These are phyloP conservation scores for Curvularia sp. DNA, from an alignment of 2,329 filamentous ascomycete species.

Conservation along the genomic window DNA sequence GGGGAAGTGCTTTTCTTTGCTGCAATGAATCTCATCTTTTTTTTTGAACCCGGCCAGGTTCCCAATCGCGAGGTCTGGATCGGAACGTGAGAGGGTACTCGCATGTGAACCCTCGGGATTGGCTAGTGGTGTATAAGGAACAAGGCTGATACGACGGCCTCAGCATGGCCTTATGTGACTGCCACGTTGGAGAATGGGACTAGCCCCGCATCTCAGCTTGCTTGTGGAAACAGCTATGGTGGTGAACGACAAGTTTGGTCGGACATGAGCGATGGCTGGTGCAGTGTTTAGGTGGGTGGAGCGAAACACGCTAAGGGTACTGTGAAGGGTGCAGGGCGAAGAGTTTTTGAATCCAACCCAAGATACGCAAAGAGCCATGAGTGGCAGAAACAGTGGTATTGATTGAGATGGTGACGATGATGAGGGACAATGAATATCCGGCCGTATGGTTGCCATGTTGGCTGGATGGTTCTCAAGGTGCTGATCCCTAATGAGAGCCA, in stretches of 20 bases:
- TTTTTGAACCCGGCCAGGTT: slow-evolving; percentile 2
- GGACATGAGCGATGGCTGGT: slow-evolving; percentile 7
- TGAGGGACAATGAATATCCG: slow-evolving; percentile 5
- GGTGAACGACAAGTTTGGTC: slow-evolving; percentile 10
- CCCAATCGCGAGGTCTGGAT: slow-evolving; percentile 1
- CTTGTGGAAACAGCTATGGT: slow-evolving; percentile 10
- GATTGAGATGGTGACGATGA: neutral
- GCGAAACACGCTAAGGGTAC: slow-evolving; percentile 4
- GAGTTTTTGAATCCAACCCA: neutral
- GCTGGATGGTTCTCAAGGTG: slow-evolving; percentile 6
- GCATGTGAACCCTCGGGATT: slow-evolving; percentile 7
- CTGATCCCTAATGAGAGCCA: neutral
- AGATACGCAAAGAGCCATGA: neutral
- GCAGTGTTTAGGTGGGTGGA: slow-evolving; percentile 4
- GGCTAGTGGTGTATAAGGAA: slow-evolving; percentile 14
- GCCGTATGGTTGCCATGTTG: neutral
- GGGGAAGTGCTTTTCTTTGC: neutral
- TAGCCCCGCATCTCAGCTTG: slow-evolving; percentile 16
- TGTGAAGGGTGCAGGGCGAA: slow-evolving; percentile 2
- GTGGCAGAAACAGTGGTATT: neutral
- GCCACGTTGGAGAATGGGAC: slow-evolving; percentile 6
- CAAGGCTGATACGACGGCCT: neutral
- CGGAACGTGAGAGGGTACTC: slow-evolving; percentile 5
- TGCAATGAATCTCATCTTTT: neutral
- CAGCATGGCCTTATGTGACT: slow-evolving; percentile 7